Conservation (phyloP, 768 basidiomycete species). For the Leccinum aurantiacum region DNA sequence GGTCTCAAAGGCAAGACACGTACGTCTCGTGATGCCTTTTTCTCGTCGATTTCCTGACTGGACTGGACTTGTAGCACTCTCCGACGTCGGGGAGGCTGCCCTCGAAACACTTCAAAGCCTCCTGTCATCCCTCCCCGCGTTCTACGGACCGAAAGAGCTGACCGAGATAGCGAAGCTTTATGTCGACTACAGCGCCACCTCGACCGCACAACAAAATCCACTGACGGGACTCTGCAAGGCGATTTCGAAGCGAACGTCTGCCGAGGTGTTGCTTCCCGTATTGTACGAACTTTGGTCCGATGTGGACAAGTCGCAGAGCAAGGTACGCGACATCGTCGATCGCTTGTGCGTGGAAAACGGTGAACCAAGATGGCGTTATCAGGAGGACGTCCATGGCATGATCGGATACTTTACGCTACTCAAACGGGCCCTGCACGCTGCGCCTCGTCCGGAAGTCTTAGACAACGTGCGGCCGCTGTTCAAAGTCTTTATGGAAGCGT, state of each 20-base stretch:
- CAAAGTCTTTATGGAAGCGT: conserved; percentile 76
- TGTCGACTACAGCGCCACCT: conserved; percentile 40
- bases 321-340: conserved; percentile 32
- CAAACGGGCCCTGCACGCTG: conserved; percentile 60
- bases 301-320: conserved; percentile 34
- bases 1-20: conserved; percentile 30
- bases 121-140: conserved; percentile 74
- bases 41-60: not conserved
- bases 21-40: conserved; percentile 29
- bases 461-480: conserved; percentile 68
- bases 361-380: not conserved
- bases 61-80: conserved; percentile 28
- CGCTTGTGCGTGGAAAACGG: not conserved
- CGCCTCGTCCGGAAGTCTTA: conserved; percentile 61
- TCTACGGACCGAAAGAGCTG: conserved; percentile 69
- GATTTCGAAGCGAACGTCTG: conserved; percentile 67
- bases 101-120: conserved; percentile 63
- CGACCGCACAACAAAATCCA: conserved; percentile 24
- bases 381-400: conserved; percentile 30
- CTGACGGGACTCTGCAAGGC: conserved; percentile 53
- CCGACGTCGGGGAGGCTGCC: conserved; percentile 33
- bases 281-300: conserved; percentile 58
- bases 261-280: conserved; percentile 66
- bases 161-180: conserved; percentile 55
- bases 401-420: conserved; percentile 66